These are phyloP conservation scores for Pseudogymnoascus sp. DNA, from an alignment of 2,329 filamentous ascomycete genomes.

Conservation along the genomic window DNA sequence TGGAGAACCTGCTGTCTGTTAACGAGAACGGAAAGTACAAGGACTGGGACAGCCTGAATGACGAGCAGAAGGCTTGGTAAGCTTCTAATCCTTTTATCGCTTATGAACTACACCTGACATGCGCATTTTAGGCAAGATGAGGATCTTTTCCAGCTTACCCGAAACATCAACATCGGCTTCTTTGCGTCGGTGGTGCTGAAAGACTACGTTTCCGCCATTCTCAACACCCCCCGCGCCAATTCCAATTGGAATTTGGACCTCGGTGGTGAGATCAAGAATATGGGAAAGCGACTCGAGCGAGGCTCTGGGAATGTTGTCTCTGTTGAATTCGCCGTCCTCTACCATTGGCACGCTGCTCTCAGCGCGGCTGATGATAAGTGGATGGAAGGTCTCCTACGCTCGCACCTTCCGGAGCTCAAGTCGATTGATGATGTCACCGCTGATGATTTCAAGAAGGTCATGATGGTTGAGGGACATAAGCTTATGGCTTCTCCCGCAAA, in stretches of 20 bases:
- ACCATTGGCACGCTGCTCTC: slow-evolving; percentile 41
- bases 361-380: slow-evolving; percentile 38
- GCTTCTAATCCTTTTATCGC: slow-evolving; percentile 10
- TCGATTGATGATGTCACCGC: slow-evolving; percentile 37
- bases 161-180: slow-evolving; percentile 42
- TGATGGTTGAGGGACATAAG: slow-evolving; percentile 32
- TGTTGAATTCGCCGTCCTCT: slow-evolving; percentile 40
- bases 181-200: slow-evolving; percentile 39
- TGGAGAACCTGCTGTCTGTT: slow-evolving; percentile 32
- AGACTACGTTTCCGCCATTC: slow-evolving; percentile 40
- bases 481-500: slow-evolving; percentile 29
- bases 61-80: slow-evolving; percentile 33
- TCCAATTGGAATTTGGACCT: slow-evolving; percentile 40
- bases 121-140: slow-evolving; percentile 36
- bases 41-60: slow-evolving; percentile 32
- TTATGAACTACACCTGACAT: slow-evolving; percentile 13
- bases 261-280: slow-evolving; percentile 38
- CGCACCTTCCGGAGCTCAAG: slow-evolving; percentile 31
- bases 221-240: slow-evolving; percentile 38
- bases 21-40: slow-evolving; percentile 39
- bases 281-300: slow-evolving; percentile 34
- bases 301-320: slow-evolving; percentile 39
- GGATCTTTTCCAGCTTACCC: slow-evolving; percentile 39
- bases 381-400: slow-evolving; percentile 36
- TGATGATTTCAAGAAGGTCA: slow-evolving; percentile 36